Evolutionary conservation across 2,329 filamentous ascomycete genomes (phyloP).

Genomic region (Botryosphaeria agaves): DNA sequence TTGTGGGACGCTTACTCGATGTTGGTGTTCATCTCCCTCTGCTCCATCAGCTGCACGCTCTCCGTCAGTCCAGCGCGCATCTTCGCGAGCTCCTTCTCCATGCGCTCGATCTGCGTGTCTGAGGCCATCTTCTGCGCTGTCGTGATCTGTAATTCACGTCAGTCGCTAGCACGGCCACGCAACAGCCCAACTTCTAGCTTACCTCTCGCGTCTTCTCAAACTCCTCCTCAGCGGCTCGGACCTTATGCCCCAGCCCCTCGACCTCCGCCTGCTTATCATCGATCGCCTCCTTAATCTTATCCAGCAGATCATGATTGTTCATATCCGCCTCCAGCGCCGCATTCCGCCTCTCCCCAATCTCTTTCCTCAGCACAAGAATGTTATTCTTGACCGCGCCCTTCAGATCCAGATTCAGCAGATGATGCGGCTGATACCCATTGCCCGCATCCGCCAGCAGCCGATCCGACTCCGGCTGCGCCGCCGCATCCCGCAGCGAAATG

Average conservation of each 20-base stretch:
- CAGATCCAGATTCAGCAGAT: constrained; percentile 78
- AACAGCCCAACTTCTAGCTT: neutral
- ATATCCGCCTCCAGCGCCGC: constrained; percentile 76
- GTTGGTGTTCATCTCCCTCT: constrained; percentile 88
- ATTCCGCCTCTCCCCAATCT: constrained; percentile 78
- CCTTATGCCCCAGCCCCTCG: constrained; percentile 75
- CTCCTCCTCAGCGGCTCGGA: constrained; percentile 77
- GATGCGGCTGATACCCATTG: constrained; percentile 77
- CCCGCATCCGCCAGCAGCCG: constrained; percentile 65
- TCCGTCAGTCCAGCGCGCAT: constrained; percentile 75
- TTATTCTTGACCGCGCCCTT: constrained; percentile 65
- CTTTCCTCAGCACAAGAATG: constrained; percentile 65
- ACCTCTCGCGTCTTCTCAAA: constrained; percentile 86
- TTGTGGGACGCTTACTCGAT: constrained; percentile 52
- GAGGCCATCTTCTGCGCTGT: constrained; percentile 74
- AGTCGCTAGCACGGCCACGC: neutral
- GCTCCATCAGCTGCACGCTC: constrained; percentile 80
- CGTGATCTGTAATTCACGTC: constrained; percentile 35
- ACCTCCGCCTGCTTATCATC: constrained; percentile 91
- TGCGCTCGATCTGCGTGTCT: constrained; percentile 92
- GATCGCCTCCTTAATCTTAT: constrained; percentile 90
- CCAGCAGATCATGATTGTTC: constrained; percentile 83
- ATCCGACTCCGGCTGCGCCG: constrained; percentile 41
- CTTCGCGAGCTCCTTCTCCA: constrained; percentile 93
- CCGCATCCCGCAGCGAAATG: no score